Evolutionary conservation across 192 early-diverging fungal species (phyloP).

Genomic region (Coemansia sp.): DNA sequence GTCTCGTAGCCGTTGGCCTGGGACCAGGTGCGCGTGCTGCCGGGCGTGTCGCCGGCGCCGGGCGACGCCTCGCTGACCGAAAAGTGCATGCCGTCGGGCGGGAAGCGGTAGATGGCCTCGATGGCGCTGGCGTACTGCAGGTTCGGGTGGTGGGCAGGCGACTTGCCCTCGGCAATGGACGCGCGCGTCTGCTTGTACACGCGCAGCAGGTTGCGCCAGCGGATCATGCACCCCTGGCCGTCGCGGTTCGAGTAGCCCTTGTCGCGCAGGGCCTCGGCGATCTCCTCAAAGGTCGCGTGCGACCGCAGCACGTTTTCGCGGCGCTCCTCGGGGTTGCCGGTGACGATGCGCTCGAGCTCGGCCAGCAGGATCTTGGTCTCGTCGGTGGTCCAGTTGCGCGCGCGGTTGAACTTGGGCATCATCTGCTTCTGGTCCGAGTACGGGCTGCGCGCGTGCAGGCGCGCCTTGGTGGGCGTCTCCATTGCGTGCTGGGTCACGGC

Average conservation of each 20-base stretch:
- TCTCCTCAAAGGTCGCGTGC: constrained; percentile 48
- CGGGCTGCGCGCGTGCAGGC: constrained; percentile 18
- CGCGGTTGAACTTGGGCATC: constrained; percentile 53
- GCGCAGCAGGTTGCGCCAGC: constrained; percentile 65
- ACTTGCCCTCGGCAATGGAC: constrained; percentile 56
- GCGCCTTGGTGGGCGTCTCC: constrained; percentile 18
- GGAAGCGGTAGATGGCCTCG: constrained; percentile 51
- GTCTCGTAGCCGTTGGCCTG: constrained; percentile 53
- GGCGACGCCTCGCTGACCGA: constrained; percentile 33
- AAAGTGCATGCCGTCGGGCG: constrained; percentile 40
- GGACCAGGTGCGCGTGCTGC: constrained; percentile 36
- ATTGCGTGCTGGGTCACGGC: constrained; percentile 33
- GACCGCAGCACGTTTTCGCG: constrained; percentile 44
- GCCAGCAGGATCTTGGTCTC: constrained; percentile 48
- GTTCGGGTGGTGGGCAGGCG: constrained; percentile 24
- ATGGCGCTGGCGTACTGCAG: constrained; percentile 46
- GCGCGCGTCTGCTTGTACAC: constrained; percentile 73
- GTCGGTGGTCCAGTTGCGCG: constrained; percentile 52
- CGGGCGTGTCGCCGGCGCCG: constrained; percentile 19
- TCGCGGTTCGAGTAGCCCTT: constrained; percentile 46
- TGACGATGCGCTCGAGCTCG: constrained; percentile 50
- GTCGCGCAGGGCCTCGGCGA: constrained; percentile 38
- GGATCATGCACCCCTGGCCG: constrained; percentile 53
- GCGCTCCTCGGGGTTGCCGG: constrained; percentile 44
- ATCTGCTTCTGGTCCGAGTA: constrained; percentile 46